Base-by-base conservation (phyloP, 305 asterid genomes). In the Solanum aculeatissimum region DNA sequence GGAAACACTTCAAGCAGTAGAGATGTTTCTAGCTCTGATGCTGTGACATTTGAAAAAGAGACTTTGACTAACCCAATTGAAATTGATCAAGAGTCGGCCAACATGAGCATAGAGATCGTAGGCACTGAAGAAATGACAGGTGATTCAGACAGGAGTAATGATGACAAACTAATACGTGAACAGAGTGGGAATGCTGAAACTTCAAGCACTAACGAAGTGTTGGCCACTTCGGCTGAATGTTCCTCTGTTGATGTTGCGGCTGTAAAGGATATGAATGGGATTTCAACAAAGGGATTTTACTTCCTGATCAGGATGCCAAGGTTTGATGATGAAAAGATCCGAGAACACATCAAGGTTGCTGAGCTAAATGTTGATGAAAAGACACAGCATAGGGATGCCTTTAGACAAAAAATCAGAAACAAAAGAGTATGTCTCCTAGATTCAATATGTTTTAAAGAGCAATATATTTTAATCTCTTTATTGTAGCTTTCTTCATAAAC, bases 321-420 rank as follows among this genome's bases (percentile, higher is more conserved):
- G 87, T 92, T 90, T 86, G 94, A 92, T n/a, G 95, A 95, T 84
- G 93, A 85, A 72, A 89, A 86, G 83, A 89, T 93, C 53, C 89
- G 89, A 88, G 98, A 97, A 84, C 93, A 89, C 87, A 91, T 92
- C 84, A 91, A 84, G 86, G 89, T 88, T 43, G 98, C 97, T 42
- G 91, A 93, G 92, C 84, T 89, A 63, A 87, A 89, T 82, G 92
- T 95, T 85, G 95, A 94, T 55, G 98, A 97, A 91, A 95, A 92
- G 90, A 97, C 99, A 21, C 91, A 87, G 75, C 85, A 86, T 68
- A 91, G 98, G 91, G 97, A 93, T 84, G 92, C 92, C 75, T 87
- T 93, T 86, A 94, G 92, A 87, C 85, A 68, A 87, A 93, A 92
- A 85, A 91, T 93, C 86, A 94, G 91, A 85, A 94, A 95, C 84